A percentile compares a stretch with the other conserved stretches of the same genome.
These are phyloP conservation scores for Durusdinium trenchii DNA, from an alignment of 73 alveolate species.

Conservation along the genomic window DNA sequence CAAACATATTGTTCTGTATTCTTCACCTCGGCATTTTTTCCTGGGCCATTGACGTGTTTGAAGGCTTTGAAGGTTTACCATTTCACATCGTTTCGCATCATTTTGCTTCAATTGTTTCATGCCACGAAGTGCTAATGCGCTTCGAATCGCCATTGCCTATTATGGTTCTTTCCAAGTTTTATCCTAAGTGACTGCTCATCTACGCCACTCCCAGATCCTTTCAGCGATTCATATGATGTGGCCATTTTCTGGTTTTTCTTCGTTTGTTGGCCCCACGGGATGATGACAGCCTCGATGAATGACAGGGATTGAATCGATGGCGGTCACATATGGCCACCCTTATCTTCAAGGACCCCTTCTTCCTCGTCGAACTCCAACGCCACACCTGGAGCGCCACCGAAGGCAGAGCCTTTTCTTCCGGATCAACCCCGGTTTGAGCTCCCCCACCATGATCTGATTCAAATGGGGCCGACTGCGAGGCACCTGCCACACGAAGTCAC, in stretches of 20 bases:
- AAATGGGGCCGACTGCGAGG: constrained; percentile 42
- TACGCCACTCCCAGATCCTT: too few species aligned
- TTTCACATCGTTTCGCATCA: too few species aligned
- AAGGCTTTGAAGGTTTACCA: too few species aligned
- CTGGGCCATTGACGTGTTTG: too few species aligned
- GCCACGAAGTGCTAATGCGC: too few species aligned
- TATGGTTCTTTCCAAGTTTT: too few species aligned
- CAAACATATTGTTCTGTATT: too few species aligned
- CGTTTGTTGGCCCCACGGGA: not conserved
- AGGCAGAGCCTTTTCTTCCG: not conserved
- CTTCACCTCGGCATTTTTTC: too few species aligned
- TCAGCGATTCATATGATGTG: too few species aligned
- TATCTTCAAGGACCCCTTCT: not conserved
- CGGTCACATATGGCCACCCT: not conserved
- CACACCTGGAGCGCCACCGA: not conserved
- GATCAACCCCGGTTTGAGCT: not conserved
- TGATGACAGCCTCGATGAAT: not conserved
- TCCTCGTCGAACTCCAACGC: not conserved
- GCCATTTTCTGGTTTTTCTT: not conserved
- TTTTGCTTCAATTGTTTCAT: too few species aligned
- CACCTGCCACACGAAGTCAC: not conserved
- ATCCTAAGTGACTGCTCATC: too few species aligned
- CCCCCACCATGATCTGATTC: constrained; percentile 63
- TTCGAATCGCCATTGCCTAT: too few species aligned
- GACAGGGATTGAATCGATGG: not conserved